phyloP scores from a whole-genome alignment of 192 early-diverging fungal genomes.

The Umbelopsis vinacea region DNA sequence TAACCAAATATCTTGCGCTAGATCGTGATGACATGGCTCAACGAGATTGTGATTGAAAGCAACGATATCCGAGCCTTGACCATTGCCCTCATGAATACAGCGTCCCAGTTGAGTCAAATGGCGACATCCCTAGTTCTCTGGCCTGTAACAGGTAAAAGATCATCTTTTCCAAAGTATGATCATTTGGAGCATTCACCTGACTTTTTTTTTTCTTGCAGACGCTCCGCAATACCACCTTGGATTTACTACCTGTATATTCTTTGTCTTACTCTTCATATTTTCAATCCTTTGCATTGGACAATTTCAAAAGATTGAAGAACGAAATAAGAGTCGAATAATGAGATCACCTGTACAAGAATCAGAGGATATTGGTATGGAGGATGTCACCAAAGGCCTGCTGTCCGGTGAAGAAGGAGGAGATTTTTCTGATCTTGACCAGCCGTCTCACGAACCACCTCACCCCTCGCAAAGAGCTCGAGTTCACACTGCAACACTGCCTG shows the following conservation, averaged over 20 bases:
- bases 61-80: slow-evolving; percentile 39
- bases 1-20: background rate
- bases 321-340: too few species aligned
- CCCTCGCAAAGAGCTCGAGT: background rate
- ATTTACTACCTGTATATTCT: slow-evolving; percentile 25
- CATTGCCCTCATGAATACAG: slow-evolving; percentile 41
- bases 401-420: background rate
- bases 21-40: slow-evolving; percentile 48
- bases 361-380: background rate
- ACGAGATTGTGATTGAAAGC: slow-evolving; percentile 35
- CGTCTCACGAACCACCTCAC: background rate
- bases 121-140: slow-evolving; percentile 36
- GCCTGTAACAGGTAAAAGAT: slow-evolving; percentile 42
- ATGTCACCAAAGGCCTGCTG: background rate
- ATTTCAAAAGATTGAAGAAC: background rate
- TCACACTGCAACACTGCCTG: background rate
- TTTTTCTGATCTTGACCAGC: background rate
- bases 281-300: slow-evolving; percentile 14
- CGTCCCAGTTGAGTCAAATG: slow-evolving; percentile 27
- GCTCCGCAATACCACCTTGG: slow-evolving; percentile 20
- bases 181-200: background rate
- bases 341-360: background rate
- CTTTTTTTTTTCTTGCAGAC: background rate
- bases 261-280: slow-evolving; percentile 23
- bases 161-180: background rate